Conservation (phyloP, 345 rosid genomes). For the Linum trigynum region DNA sequence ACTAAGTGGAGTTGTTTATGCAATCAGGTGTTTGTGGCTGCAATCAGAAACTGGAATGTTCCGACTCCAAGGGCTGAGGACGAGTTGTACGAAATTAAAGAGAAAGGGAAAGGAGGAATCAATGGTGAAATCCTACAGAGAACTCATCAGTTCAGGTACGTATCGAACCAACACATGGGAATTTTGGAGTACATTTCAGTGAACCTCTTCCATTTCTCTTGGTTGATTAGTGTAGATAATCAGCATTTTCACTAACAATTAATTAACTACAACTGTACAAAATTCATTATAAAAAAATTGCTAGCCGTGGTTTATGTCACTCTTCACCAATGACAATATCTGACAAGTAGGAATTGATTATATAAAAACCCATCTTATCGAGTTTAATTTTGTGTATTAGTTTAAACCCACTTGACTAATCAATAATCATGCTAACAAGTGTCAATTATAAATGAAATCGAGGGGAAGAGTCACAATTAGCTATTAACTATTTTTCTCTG, state of each 20-base stretch:
- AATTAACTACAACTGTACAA: too few relatives aligned
- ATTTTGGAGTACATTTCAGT: background rate
- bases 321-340: too few relatives aligned
- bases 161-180: background rate
- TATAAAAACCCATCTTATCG: background rate
- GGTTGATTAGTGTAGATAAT: too few relatives aligned
- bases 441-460: too few relatives aligned
- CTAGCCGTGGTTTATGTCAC: too few relatives aligned
- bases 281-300: too few relatives aligned
- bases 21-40: conserved; percentile 2
- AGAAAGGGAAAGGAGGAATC: background rate
- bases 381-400: background rate
- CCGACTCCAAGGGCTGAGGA: background rate
- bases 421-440: background rate
- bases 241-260: too few relatives aligned
- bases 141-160: background rate
- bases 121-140: background rate
- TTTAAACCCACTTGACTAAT: background rate
- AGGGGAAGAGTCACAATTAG: too few relatives aligned
- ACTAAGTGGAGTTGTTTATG: too few relatives aligned
- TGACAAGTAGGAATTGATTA: too few relatives aligned
- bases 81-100: background rate
- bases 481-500: too few relatives aligned
- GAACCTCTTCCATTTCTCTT: too few relatives aligned
- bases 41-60: background rate